Evolutionary conservation across 2,329 filamentous ascomycete species (phyloP).

Genomic region (Pseudofabraea citricarpa): DNA sequence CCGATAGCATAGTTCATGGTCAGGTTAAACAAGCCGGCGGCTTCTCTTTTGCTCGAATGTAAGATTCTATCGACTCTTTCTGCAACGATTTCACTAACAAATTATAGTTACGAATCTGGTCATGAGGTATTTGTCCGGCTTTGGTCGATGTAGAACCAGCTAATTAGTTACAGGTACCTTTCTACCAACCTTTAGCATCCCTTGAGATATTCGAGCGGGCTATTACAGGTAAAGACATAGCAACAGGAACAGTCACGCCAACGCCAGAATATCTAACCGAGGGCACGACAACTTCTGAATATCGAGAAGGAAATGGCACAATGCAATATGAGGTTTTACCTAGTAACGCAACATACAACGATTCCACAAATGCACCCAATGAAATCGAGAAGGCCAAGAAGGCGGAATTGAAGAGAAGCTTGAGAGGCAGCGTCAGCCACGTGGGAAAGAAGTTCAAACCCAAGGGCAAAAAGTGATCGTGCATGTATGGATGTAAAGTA

Average conservation of each 20-base stretch:
- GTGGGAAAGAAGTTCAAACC: constrained; percentile 12
- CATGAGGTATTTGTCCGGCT: constrained; percentile 54
- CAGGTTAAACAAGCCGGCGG: constrained; percentile 72
- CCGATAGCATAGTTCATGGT: constrained; percentile 59
- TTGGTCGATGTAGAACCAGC: too few relatives aligned
- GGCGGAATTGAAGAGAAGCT: neutral
- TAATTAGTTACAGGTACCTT: constrained; percentile 36
- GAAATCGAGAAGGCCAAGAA: constrained; percentile 1
- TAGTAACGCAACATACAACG: constrained; percentile 42
- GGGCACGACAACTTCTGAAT: constrained; percentile 18
- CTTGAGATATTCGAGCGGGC: constrained; percentile 47
- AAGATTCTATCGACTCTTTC: constrained; percentile 40
- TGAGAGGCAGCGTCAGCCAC: constrained; percentile 1
- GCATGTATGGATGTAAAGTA: too few relatives aligned
- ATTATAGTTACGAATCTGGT: constrained; percentile 42
- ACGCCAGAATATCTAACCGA: constrained; percentile 19
- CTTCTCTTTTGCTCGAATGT: constrained; percentile 60
- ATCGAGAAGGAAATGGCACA: constrained; percentile 26
- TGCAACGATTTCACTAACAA: constrained; percentile 34
- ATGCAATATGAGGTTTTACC: constrained; percentile 38
- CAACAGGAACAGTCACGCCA: constrained; percentile 44
- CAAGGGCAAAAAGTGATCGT: too few relatives aligned
- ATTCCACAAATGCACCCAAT: constrained; percentile 35
- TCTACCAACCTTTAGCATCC: constrained; percentile 47
- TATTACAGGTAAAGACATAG: constrained; percentile 44